Conservation (phyloP, 768 basidiomycete genomes). For the Kwoniella newhampshirensis region DNA sequence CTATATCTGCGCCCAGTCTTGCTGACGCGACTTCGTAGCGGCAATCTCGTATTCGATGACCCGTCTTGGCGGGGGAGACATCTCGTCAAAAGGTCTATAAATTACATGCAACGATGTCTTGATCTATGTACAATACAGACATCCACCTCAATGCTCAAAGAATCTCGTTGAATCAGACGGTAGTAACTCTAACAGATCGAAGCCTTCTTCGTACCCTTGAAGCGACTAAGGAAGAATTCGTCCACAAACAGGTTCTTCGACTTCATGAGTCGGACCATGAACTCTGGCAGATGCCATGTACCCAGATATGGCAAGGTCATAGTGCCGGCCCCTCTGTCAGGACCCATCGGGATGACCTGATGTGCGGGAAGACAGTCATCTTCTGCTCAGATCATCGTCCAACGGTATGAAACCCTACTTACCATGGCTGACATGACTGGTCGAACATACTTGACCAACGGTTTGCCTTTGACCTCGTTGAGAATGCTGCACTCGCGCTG, state of each 20-base stretch:
- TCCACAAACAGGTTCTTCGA: conserved; percentile 80
- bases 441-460: conserved; percentile 49
- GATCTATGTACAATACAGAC: too few relatives aligned
- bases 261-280: conserved; percentile 88
- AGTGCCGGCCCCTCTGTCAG: conserved; percentile 21
- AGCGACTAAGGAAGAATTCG: conserved; percentile 68
- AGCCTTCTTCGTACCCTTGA: conserved; percentile 55
- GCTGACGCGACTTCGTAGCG: too few relatives aligned
- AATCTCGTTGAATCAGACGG: too few relatives aligned
- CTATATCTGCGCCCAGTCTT: background rate
- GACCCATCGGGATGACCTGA: conserved; percentile 25
- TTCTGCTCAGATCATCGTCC: background rate
- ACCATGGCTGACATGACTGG: conserved; percentile 78
- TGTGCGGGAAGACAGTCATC: background rate
- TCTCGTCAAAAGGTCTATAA: too few relatives aligned
- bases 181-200: too few relatives aligned
- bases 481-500: conserved; percentile 8
- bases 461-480: conserved; percentile 20
- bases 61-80: too few relatives aligned
- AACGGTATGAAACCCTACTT: conserved; percentile 41
- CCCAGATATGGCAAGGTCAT: conserved; percentile 65
- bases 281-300: conserved; percentile 82
- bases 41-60: too few relatives aligned
- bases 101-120: too few relatives aligned
- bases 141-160: too few relatives aligned